Evolutionary conservation across 768 basidiomycete genomes (phyloP).

Genomic region (Punctularia strigosozonata): DNA sequence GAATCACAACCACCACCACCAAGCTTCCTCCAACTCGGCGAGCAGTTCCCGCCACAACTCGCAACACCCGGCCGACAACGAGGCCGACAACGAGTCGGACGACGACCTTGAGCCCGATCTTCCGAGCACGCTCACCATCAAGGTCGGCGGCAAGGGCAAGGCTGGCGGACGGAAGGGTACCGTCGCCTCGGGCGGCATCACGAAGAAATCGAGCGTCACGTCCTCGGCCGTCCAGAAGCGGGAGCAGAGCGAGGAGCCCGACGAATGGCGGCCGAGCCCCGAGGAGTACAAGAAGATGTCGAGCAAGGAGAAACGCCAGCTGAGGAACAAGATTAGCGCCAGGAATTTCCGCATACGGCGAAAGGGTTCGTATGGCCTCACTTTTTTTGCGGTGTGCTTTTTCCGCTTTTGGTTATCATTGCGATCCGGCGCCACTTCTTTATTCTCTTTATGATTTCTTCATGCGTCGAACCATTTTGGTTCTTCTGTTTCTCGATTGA

Average conservation of each 20-base stretch:
- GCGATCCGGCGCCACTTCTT: constrained; percentile 1
- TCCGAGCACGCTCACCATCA: constrained; percentile 13
- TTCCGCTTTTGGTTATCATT: not conserved
- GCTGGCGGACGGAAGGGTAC: constrained; percentile 54
- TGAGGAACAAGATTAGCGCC: constrained; percentile 94
- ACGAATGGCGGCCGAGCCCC: constrained; percentile 78
- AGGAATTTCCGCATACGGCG: constrained; percentile 89
- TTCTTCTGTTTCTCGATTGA: constrained; percentile 1
- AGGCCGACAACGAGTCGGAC: constrained; percentile 21
- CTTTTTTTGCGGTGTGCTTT: constrained; percentile 3
- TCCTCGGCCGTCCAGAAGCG: constrained; percentile 26
- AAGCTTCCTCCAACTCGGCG: constrained; percentile 26
- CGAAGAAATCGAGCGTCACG: constrained; percentile 36
- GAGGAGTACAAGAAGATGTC: constrained; percentile 95
- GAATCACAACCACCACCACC: no score
- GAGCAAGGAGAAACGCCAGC: constrained; percentile 91
- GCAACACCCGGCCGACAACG: constrained; percentile 12
- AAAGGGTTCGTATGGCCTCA: constrained; percentile 49
- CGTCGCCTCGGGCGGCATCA: constrained; percentile 62
- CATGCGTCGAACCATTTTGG: no score
- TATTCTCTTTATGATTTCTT: not conserved
- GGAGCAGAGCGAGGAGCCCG: constrained; percentile 41
- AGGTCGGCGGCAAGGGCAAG: constrained; percentile 29
- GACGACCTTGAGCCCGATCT: constrained; percentile 21
- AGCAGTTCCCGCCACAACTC: constrained; percentile 31